Conservation (phyloP, 768 basidiomycete species). For the Hemileccinum impolitum region DNA sequence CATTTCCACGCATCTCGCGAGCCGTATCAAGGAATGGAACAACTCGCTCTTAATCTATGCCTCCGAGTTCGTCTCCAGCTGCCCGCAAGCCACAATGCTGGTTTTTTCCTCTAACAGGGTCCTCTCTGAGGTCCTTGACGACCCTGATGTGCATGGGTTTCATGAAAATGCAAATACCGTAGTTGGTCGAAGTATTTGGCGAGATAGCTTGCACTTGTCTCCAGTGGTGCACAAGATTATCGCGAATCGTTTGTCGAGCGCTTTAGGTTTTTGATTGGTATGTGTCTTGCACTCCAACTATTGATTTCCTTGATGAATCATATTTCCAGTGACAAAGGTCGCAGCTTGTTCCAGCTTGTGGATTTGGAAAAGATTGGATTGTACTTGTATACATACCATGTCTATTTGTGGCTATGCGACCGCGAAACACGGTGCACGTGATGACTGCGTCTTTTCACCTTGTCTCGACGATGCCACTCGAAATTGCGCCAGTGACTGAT, state of each 20-base stretch:
- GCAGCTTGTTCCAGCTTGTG: too few relatives aligned
- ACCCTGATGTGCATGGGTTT: constrained; percentile 6
- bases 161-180: not conserved
- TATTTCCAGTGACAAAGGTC: too few relatives aligned
- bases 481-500: constrained; percentile 17
- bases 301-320: too few relatives aligned
- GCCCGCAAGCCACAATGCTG: not conserved
- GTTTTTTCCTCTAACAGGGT: constrained; percentile 9
- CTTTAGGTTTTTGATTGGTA: not conserved
- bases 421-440: constrained; percentile 4
- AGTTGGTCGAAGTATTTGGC: constrained; percentile 31
- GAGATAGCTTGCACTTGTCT: constrained; percentile 38
- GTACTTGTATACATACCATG: not conserved
- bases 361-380: not conserved
- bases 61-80: not conserved
- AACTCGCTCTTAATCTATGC: not conserved
- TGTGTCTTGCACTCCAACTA: too few relatives aligned
- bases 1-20: not conserved
- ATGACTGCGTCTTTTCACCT: not conserved
- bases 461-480: constrained; percentile 11
- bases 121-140: constrained; percentile 10
- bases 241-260: constrained; percentile 15
- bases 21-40: constrained; percentile 9
- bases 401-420: constrained; percentile 9
- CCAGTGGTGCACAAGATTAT: constrained; percentile 31